phyloP scores from a whole-genome alignment of 768 basidiomycete species.

The Terana coerulea region DNA sequence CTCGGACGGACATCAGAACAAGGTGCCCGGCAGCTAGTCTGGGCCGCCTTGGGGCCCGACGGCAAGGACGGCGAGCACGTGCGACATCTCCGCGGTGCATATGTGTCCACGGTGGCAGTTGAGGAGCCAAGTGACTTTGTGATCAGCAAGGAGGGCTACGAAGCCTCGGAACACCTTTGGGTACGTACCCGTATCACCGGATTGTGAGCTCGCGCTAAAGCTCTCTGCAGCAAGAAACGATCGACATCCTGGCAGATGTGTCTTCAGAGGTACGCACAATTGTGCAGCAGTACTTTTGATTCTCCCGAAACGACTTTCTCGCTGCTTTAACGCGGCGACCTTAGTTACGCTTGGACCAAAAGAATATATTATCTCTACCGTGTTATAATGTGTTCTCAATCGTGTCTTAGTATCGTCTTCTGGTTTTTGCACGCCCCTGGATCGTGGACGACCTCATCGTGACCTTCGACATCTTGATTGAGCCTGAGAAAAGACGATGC shows the following conservation, averaged over 20 bases:
- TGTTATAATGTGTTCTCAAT: too few species aligned
- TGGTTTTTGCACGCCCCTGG: too few species aligned
- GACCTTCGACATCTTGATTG: too few species aligned
- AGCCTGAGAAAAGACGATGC: too few species aligned
- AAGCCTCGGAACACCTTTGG: slow-evolving; percentile 30
- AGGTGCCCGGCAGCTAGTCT: slow-evolving; percentile 34
- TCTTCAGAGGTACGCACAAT: not conserved
- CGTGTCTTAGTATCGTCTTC: too few species aligned
- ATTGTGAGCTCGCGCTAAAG: not conserved
- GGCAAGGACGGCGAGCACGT: slow-evolving; percentile 14
- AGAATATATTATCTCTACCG: too few species aligned
- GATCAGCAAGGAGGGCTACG: slow-evolving; percentile 28
- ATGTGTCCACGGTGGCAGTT: slow-evolving; percentile 26
- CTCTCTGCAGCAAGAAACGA: slow-evolving; percentile 5
- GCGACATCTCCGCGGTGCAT: slow-evolving; percentile 25
- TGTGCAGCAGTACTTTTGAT: slow-evolving; percentile 3
- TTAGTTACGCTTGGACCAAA: too few species aligned
- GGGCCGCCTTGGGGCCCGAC: slow-evolving; percentile 26
- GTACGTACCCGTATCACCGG: slow-evolving; percentile 18
- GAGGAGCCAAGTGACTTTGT: slow-evolving; percentile 31
- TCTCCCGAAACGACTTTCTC: too few species aligned
- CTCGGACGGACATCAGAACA: slow-evolving; percentile 10
- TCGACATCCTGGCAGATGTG: slow-evolving; percentile 1
- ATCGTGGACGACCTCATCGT: too few species aligned
- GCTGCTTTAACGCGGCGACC: too few species aligned